Evolutionary conservation across 108 stramenopile species (phyloP).

Genomic region (Nitzschia palea): DNA sequence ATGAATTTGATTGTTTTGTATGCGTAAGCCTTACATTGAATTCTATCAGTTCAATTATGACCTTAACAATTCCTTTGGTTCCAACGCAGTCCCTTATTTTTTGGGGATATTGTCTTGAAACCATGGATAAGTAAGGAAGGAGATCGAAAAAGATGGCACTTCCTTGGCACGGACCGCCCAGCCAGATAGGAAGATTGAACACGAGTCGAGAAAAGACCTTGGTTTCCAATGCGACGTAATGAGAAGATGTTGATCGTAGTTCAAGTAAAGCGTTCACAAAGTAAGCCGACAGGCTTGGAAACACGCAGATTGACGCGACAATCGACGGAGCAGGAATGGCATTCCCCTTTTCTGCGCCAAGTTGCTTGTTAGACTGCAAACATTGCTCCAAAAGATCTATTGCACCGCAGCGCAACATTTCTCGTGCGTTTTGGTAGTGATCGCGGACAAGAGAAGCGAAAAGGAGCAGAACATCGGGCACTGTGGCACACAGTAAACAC

Average conservation of each 20-base stretch:
- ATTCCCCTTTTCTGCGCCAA: not conserved
- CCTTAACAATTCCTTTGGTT: constrained; percentile 43
- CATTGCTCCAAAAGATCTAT: constrained; percentile 67
- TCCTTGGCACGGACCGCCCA: constrained; percentile 45
- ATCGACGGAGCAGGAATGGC: not conserved
- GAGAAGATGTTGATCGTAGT: constrained; percentile 55
- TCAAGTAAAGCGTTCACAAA: constrained; percentile 64
- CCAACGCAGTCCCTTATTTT: constrained; percentile 68
- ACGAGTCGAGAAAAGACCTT: constrained; percentile 66
- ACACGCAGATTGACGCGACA: constrained; percentile 6
- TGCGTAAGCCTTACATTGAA: not conserved
- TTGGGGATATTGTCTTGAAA: constrained; percentile 51
- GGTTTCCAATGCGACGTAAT: constrained; percentile 59
- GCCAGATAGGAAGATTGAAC: constrained; percentile 72
- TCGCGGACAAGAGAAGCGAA: constrained; percentile 68
- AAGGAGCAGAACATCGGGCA: constrained; percentile 48
- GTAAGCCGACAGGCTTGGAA: constrained; percentile 24
- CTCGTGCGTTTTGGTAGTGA: constrained; percentile 64
- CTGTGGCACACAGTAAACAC: constrained; percentile 12
- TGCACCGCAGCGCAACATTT: constrained; percentile 73
- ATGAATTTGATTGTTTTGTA: too few species aligned
- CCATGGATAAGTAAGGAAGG: constrained; percentile 60
- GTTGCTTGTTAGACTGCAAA: constrained; percentile 16
- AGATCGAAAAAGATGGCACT: constrained; percentile 48
- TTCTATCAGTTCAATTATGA: constrained; percentile 28